Evolutionary conservation across 2,329 filamentous ascomycete species (phyloP).

Genomic region (Xylaria sp.): DNA sequence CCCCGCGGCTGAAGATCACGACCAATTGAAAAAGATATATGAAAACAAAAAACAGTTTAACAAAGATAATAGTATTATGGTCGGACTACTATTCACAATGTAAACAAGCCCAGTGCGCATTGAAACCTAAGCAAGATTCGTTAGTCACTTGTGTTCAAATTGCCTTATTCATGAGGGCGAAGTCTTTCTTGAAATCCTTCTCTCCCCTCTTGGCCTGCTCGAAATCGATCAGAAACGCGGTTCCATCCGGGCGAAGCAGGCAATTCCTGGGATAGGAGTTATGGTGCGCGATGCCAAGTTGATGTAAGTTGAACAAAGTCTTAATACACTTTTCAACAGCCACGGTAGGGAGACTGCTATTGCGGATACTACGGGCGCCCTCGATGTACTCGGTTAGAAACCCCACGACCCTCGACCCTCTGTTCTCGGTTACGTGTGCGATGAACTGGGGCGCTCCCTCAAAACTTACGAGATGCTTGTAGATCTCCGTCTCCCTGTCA

Average conservation of each 20-base stretch:
- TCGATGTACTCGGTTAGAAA: constrained; percentile 24
- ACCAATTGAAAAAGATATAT: too few relatives aligned
- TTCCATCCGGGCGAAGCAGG: constrained; percentile 9
- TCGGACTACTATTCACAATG: background rate
- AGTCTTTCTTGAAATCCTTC: background rate
- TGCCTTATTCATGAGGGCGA: background rate
- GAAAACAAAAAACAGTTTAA: too few relatives aligned
- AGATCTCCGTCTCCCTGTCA: background rate
- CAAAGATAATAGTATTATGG: too few relatives aligned
- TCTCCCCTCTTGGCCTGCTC: background rate
- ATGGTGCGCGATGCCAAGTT: background rate
- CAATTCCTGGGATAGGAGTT: constrained; percentile 21
- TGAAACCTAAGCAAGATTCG: background rate
- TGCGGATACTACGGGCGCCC: background rate
- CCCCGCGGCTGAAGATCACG: too few relatives aligned
- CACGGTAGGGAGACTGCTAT: background rate
- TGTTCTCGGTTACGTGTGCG: constrained; percentile 23
- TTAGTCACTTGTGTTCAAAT: background rate
- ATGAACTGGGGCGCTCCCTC: constrained; percentile 21
- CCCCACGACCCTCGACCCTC: constrained; percentile 13
- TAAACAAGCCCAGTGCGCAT: background rate
- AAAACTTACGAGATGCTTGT: background rate
- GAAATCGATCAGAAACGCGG: constrained; percentile 10
- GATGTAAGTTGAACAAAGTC: background rate
- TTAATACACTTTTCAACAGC: background rate